Base-by-base conservation (phyloP, 2,329 filamentous ascomycete genomes). In the Diaporthe ilicicola region DNA sequence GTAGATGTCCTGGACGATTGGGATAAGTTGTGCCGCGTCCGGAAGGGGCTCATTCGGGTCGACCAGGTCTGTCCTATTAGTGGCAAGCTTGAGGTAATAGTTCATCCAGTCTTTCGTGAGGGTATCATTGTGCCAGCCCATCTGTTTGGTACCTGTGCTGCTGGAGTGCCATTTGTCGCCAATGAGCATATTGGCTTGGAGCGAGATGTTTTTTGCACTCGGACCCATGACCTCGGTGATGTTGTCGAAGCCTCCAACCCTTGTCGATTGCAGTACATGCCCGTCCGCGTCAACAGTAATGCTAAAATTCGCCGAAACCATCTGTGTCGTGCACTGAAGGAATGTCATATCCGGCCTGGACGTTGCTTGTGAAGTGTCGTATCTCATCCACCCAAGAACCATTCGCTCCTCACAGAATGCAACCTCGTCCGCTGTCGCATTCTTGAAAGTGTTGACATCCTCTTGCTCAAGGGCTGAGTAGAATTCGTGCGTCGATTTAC, bases 121-220 rank as follows among this genome's bases (percentile, higher is more conserved):
- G 0, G 78, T 82, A 53, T 87, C 82, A 68, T 86, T 88, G 73
- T 89, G 88, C 83, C 83, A 88, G 2, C n/a, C 15, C 0, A 17
- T 3, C 0, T 15, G 1, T 1, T 32, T 15, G 29, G 42, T 12
- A 4, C 24, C 32, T 15, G 10, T 0, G 2, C 29, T 53, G 39
- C 29, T 53, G 2, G 3, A 1, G 7, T 42, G 61, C n/a, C 12
- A 42, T 8, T 19, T 3, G 0, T 19, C 2, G 1, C 70, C 24
- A n/a, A 77, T 51, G 3, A 68, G 39, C 0, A n/a, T 0, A 27
- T 76, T 78, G 1, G 56, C 19, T 4, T 70, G 4, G 0, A 34
- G 29, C 4, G 75, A 48, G 1, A 80, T 19, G 0, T 74, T 68
- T 0, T 74, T 74, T 10, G 79, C 74, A 0, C 55, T 29, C 0